phyloP scores from a whole-genome alignment of 1,284 basidiomycete species.

The Ceratobasidium sp. region DNA sequence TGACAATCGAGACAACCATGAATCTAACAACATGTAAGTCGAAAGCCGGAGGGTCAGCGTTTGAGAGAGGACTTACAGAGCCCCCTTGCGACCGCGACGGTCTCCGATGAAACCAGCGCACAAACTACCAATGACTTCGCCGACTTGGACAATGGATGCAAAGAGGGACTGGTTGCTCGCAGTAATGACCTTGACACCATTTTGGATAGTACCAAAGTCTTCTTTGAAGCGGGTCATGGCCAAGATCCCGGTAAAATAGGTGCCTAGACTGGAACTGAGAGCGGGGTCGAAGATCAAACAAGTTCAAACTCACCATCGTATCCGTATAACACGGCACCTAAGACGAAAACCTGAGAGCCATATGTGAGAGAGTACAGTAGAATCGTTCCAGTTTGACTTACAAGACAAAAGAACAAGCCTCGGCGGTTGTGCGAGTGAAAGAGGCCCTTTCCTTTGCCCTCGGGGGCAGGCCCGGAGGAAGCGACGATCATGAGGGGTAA shows the following conservation, averaged over 20 bases:
- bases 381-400: constrained; percentile 48
- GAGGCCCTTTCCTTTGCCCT: constrained; percentile 47
- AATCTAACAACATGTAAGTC: no score
- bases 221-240: constrained; percentile 53
- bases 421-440: constrained; percentile 55
- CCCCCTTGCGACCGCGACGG: constrained; percentile 58
- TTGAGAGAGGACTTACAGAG: constrained; percentile 53
- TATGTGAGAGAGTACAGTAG: background rate
- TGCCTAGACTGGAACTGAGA: constrained; percentile 51
- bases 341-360: constrained; percentile 38
- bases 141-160: constrained; percentile 61
- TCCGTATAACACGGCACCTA: constrained; percentile 58
- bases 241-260: constrained; percentile 58
- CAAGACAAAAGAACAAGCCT: constrained; percentile 55
- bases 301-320: constrained; percentile 50
- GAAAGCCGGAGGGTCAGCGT: no score
- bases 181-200: constrained; percentile 51
- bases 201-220: constrained; percentile 53
- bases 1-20: constrained; percentile 55
- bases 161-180: constrained; percentile 53
- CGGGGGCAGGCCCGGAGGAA: constrained; percentile 9
- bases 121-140: constrained; percentile 60
- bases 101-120: constrained; percentile 60
- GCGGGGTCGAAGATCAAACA: background rate
- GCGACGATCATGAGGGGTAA: constrained; percentile 31